Base-by-base conservation (phyloP, 768 basidiomycete species). In the Strobilomyces dryophilus region DNA sequence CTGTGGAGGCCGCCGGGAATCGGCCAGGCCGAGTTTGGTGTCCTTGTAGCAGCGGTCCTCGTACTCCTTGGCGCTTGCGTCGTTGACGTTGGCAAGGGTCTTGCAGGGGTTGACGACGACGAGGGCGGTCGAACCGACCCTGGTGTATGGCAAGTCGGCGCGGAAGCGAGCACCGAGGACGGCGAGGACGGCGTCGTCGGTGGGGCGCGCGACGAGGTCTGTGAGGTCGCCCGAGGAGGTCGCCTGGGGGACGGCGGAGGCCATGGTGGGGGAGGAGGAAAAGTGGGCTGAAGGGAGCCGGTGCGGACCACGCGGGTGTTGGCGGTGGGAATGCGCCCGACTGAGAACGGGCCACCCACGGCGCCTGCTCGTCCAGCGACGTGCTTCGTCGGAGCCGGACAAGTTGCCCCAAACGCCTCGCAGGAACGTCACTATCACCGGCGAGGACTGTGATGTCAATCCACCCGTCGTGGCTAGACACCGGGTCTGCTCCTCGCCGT, bases 21-120 rank as follows among this genome's bases (percentile, higher is more conserved):
- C 65, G 3, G 64, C 72, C 24, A 76, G 60, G 49, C 69, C 69
- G 10, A 77, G 67, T 48, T 68, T 71, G 45, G 79, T 78, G 63
- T 81, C 78, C 68, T 76, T 77, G 74, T 82, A 82, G 54, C 69
- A 75, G 35, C 74, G 66, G 36, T 79, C 77, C 61, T 79, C 79
- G 58, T 85, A 85, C 53, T 80, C 79, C 59, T 74, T 74, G 41
- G 82, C 80, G 57, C 73, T 78, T 35, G 75, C 75, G 44, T 86
- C 84, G 67, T 78, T 79, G 52, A 77, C 70, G 65, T 76, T 82
- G 10, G 79, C 76, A 21, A 85, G 74, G 14, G 74, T 69, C 67
- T 83, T 79, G 64, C 79, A 74, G 1, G 84, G 84, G 65, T 86
- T 86, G 56, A 86, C 68, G 48, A 78, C 75, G 47, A 86, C 69